Conservation (phyloP, 2,329 filamentous ascomycete species). For the Trichophyton simii region DNA sequence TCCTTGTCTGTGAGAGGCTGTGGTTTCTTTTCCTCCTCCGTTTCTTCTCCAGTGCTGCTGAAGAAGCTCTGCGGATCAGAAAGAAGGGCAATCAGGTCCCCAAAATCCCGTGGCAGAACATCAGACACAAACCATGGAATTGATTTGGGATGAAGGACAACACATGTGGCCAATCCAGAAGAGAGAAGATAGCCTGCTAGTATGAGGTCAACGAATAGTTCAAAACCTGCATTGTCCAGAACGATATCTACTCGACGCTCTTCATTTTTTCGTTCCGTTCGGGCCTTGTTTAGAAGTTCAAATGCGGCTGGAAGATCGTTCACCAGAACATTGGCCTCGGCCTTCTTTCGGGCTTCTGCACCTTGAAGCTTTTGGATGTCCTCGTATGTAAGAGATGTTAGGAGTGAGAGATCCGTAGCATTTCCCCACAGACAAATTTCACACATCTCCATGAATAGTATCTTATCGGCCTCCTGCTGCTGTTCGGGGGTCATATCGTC, state of each 20-base stretch:
- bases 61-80: constrained; percentile 68
- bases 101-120: constrained; percentile 76
- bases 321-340: constrained; percentile 81
- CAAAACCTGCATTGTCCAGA: constrained; percentile 93
- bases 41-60: constrained; percentile 50
- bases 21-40: constrained; percentile 35
- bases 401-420: constrained; percentile 81
- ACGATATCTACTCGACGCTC: constrained; percentile 83
- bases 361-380: constrained; percentile 96
- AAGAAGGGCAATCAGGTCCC: constrained; percentile 67
- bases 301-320: constrained; percentile 73
- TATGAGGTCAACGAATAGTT: constrained; percentile 89
- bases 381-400: constrained; percentile 83
- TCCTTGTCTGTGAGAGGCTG: constrained; percentile 54
- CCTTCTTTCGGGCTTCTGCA: constrained; percentile 67
- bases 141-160: constrained; percentile 84
- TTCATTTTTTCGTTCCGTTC: constrained; percentile 44
- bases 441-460: constrained; percentile 83
- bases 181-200: constrained; percentile 82
- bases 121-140: constrained; percentile 99
- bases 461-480: constrained; percentile 55
- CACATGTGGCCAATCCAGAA: constrained; percentile 67
- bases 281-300: constrained; percentile 51
- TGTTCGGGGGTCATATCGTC: constrained; percentile 26
- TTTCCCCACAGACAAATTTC: constrained; percentile 97